Evolutionary conservation across 2,329 filamentous ascomycete species (phyloP).

Genomic region (Leptodontidium sp.): DNA sequence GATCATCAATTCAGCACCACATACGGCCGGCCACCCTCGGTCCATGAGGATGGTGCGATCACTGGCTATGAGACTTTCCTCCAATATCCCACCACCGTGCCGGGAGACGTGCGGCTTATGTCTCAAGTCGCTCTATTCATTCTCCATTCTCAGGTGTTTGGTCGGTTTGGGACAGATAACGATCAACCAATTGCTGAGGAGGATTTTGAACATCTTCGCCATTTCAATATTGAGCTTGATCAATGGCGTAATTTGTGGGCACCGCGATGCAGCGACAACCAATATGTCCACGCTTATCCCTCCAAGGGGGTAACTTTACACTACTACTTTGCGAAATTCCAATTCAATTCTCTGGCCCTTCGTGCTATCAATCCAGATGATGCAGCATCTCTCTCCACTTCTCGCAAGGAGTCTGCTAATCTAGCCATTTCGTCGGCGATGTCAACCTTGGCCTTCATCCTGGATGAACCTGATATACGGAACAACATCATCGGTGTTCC

Average conservation of each 20-base stretch:
- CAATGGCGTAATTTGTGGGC: conserved; percentile 1
- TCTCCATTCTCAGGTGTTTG: background rate
- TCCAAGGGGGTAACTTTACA: conserved; percentile 6
- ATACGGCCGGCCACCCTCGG: conserved; percentile 1
- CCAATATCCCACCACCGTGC: background rate
- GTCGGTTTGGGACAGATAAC: conserved; percentile 2
- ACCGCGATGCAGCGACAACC: background rate
- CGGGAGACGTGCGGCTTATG: background rate
- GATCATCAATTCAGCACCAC: conserved; percentile 19
- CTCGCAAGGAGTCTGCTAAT: conserved; percentile 10
- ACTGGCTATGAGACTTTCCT: background rate
- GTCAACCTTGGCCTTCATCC: conserved; percentile 5
- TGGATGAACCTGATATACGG: conserved; percentile 8
- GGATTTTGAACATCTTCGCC: background rate
- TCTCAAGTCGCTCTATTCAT: conserved; percentile 11
- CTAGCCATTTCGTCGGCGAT: conserved; percentile 10
- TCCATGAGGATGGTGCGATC: background rate
- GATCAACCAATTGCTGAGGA: background rate
- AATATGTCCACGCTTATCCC: conserved; percentile 7
- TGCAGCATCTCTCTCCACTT: background rate
- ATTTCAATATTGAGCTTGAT: conserved; percentile 7
- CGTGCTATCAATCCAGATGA: background rate
- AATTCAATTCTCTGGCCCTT: conserved; percentile 3
- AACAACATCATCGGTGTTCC: conserved; percentile 10
- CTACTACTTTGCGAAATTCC: conserved; percentile 10